Evolutionary conservation across 2,329 filamentous ascomycete genomes (phyloP).

Genomic region (Scedosporium aurantiacum): DNA sequence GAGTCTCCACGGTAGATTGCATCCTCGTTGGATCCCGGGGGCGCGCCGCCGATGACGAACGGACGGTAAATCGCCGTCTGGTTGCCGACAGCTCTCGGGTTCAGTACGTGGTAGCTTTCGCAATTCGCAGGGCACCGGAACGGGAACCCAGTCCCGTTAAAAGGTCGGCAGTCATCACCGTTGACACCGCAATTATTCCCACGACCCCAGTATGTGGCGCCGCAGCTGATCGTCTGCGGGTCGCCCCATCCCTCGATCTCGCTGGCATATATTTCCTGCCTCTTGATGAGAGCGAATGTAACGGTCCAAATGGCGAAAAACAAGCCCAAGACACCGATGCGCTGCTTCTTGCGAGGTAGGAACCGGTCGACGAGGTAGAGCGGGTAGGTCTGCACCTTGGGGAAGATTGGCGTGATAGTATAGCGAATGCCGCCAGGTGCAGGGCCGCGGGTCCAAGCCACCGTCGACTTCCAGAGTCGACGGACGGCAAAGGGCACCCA

Average conservation of each 20-base stretch:
- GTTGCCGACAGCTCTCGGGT: slow-evolving; percentile 65
- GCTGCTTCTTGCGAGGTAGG: slow-evolving; percentile 48
- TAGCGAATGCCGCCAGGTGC: slow-evolving; percentile 24
- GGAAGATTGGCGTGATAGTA: slow-evolving; percentile 50
- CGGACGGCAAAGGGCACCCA: slow-evolving; percentile 45
- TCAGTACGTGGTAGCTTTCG: slow-evolving; percentile 51
- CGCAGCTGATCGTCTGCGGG: slow-evolving; percentile 56
- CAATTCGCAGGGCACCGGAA: slow-evolving; percentile 70
- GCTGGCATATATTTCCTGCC: slow-evolving; percentile 45
- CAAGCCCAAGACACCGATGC: slow-evolving; percentile 43
- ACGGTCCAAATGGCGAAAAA: slow-evolving; percentile 59
- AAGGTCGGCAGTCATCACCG: slow-evolving; percentile 64
- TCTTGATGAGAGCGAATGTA: slow-evolving; percentile 57
- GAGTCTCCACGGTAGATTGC: slow-evolving; percentile 79
- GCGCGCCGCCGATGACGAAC: slow-evolving; percentile 59
- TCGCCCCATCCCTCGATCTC: slow-evolving; percentile 58
- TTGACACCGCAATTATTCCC: slow-evolving; percentile 66
- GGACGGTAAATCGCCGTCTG: slow-evolving; percentile 53
- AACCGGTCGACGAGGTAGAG: slow-evolving; percentile 50
- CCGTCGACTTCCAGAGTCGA: slow-evolving; percentile 28
- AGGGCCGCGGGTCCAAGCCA: slow-evolving; percentile 46
- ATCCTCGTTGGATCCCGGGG: slow-evolving; percentile 27
- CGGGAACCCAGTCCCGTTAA: slow-evolving; percentile 56
- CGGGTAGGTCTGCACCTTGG: slow-evolving; percentile 55
- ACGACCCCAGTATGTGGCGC: slow-evolving; percentile 56